Conservation (phyloP, 78 protist species). For the Dictyostelium purpureum region DNA sequence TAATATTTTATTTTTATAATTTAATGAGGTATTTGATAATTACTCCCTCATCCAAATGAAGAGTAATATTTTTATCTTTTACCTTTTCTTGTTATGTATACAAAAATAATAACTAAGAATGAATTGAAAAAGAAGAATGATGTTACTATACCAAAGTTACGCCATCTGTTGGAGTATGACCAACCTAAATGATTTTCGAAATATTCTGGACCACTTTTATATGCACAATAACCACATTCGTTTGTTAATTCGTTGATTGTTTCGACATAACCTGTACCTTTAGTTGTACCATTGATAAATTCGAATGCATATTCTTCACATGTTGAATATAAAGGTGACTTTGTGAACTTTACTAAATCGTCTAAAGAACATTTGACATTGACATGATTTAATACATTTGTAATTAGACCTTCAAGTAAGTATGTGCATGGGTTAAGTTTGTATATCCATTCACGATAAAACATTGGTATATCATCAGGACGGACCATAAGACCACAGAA, state of each 20-base stretch:
- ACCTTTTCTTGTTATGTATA: constrained; percentile 57
- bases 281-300: neutral
- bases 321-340: neutral
- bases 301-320: constrained; percentile 21
- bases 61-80: constrained; percentile 72
- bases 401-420: constrained; percentile 40
- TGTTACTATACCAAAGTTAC: constrained; percentile 35
- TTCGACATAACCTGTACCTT: neutral
- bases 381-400: constrained; percentile 13
- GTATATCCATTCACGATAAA: constrained; percentile 2
- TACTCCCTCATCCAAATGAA: too few relatives aligned
- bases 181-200: constrained; percentile 19
- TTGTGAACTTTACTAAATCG: constrained; percentile 16
- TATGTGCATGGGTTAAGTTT: constrained; percentile 17
- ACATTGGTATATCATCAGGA: neutral
- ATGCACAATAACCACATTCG: constrained; percentile 48
- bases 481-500: constrained; percentile 56
- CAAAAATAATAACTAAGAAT: constrained; percentile 7
- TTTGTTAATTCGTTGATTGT: neutral
- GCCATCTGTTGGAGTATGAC: constrained; percentile 46
- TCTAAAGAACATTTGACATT: neutral
- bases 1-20: too few relatives aligned
- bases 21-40: too few relatives aligned
- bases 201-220: constrained; percentile 40
- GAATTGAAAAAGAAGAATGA: constrained; percentile 20